Evolutionary conservation across 345 rosid genomes (phyloP).

Genomic region (Orychophragmus violaceus): DNA sequence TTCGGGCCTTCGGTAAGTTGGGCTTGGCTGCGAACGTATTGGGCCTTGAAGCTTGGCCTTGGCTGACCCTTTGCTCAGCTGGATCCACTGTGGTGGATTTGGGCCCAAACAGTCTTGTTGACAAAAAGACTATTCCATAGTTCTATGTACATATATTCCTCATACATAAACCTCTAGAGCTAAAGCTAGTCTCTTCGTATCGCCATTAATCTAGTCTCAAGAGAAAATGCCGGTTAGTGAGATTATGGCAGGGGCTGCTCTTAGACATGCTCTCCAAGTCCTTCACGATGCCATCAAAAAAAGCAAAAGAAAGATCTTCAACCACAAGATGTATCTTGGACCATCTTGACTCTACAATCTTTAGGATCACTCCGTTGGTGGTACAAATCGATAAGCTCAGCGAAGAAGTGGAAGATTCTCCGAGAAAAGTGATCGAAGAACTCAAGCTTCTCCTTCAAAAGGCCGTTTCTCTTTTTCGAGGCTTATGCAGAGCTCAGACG

Average conservation of each 20-base stretch:
- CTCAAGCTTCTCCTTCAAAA: slow-evolving; percentile 1
- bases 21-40: no score
- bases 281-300: slow-evolving; percentile 6
- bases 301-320: slow-evolving; percentile 4
- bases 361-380: slow-evolving; percentile 9
- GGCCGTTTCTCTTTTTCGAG: not conserved
- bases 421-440: slow-evolving; percentile 6
- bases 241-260: not conserved
- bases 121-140: not conserved
- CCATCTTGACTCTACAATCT: slow-evolving; percentile 17
- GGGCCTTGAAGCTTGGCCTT: no score
- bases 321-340: not conserved
- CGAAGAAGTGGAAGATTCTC: slow-evolving; percentile 2
- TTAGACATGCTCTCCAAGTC: not conserved
- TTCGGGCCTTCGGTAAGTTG: no score
- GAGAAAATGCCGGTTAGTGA: not conserved
- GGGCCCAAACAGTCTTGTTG: no score
- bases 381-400: not conserved
- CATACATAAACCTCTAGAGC: not conserved
- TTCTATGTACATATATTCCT: not conserved
- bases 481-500: slow-evolving; percentile 13
- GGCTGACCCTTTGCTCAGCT: no score
- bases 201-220: not conserved
- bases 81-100: no score
- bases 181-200: not conserved